Evolutionary conservation across 306 rosid genomes (phyloP).

Genomic region (Casuarina glauca): DNA sequence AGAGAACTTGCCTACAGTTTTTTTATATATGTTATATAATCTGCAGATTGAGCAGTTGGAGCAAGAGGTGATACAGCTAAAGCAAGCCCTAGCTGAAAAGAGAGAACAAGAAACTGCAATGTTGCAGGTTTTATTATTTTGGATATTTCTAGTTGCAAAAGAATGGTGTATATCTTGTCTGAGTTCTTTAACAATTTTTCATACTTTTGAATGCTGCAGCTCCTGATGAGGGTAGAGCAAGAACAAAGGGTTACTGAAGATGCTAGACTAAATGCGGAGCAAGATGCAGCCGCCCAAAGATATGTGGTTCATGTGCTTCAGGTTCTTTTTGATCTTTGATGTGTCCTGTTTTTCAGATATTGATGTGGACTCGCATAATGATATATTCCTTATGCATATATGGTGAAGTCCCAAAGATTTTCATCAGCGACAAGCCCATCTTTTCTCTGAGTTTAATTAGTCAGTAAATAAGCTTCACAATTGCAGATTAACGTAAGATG

Average conservation of each 20-base stretch:
- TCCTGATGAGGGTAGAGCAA: constrained; percentile 71
- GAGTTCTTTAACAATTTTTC: constrained; percentile 13
- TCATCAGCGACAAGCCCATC: no score
- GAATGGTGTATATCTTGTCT: constrained; percentile 20
- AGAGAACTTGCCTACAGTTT: constrained; percentile 18
- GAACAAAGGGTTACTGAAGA: constrained; percentile 87
- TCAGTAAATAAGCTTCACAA: no score
- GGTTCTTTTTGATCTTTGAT: constrained; percentile 45
- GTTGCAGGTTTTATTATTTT: constrained; percentile 70
- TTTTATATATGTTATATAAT: constrained; percentile 22
- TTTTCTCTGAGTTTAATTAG: no score
- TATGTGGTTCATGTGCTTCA: constrained; percentile 64
- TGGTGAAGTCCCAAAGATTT: no score
- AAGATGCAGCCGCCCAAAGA: constrained; percentile 76
- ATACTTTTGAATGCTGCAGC: constrained; percentile 45
- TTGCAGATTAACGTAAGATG: no score
- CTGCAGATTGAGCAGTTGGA: constrained; percentile 88
- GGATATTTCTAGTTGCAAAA: constrained; percentile 34
- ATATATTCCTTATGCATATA: constrained; percentile 5
- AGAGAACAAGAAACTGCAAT: constrained; percentile 87
- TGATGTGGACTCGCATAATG: not conserved
- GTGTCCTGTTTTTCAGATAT: constrained; percentile 20
- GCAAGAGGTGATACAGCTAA: constrained; percentile 64
- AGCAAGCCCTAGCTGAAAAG: constrained; percentile 64
- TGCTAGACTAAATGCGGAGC: constrained; percentile 83